Percentiles rank a stretch among this genome's conserved stretches.
Evolutionary conservation across 768 basidiomycete genomes (phyloP).

Genomic region (Piloderma croceum): DNA sequence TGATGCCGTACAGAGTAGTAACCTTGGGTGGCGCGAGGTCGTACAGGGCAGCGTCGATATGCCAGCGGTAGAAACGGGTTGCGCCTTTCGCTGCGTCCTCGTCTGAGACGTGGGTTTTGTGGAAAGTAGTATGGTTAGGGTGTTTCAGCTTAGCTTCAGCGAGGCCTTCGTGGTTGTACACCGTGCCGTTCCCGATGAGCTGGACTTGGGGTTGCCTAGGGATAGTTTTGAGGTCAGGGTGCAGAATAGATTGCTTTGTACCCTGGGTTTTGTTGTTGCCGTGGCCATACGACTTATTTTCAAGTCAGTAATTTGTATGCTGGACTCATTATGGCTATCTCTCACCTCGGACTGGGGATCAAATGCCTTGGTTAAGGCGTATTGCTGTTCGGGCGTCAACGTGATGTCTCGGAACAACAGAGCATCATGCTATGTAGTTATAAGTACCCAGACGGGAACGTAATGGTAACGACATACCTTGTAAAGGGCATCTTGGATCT

Average conservation of each 20-base stretch:
- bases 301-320: too few relatives aligned
- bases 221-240: conserved; percentile 67
- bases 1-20: conserved; percentile 27
- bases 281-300: conserved; percentile 67
- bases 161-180: conserved; percentile 48
- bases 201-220: conserved; percentile 42
- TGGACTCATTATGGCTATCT: too few relatives aligned
- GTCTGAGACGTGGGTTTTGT: conserved; percentile 42
- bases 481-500: neutral
- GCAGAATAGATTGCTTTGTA: conserved; percentile 74
- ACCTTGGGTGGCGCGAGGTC: conserved; percentile 38
- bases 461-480: too few relatives aligned
- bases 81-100: conserved; percentile 45
- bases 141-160: conserved; percentile 48
- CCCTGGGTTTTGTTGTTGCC: conserved; percentile 81
- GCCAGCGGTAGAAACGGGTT: conserved; percentile 55
- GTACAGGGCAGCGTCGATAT: conserved; percentile 53
- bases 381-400: neutral
- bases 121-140: conserved; percentile 52
- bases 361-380: neutral
- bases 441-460: too few relatives aligned
- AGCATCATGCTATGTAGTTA: neutral
- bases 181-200: conserved; percentile 53
- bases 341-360: too few relatives aligned
- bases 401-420: neutral